Evolutionary conservation across 1,284 basidiomycete genomes (phyloP), one percentile per base, ranked within the genome.

Genomic region (Cutaneotrichosporon mucoides): DNA sequence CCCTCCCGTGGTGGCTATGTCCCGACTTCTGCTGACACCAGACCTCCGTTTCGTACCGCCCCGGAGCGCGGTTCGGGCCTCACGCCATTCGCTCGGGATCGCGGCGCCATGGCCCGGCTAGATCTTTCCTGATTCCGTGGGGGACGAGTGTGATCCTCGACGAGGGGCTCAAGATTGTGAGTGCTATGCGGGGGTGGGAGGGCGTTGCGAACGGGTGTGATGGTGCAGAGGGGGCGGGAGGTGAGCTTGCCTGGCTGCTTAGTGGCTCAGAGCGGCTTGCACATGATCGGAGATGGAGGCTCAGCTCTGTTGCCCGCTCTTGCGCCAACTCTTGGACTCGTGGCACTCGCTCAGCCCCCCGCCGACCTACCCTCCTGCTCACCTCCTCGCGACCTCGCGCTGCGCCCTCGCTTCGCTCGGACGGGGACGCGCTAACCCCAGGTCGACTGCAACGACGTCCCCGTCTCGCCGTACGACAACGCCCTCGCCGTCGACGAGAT

Each of bases 401-500:
- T 2, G 40, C n/a, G 3, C 12, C 35, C 6, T 42, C n/a, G 8
- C 5, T 7, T 12, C 24, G 24, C 24, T 24, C 24, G 24, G 24
- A 24, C 24, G 24, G 2, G 24, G 24, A 24, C 24, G 24, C 24
- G 24, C 52, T 52, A 3, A 55, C 45, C 16, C 4, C 55, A 76
- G 75, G 61, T 79, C 40, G 79, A 79, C 64, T 79, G 76, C 61
- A 72, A 69, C 43, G 77, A 79, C 61, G 69, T 79, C 13, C 79
- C 79, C 2, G 67, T 79, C 5, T 75, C 74, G 2, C 79, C 80
- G 2, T 81, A 79, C 65, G 79, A 81, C 62, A 70, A 72, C 12
- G 64, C 72, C 0, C 64, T 76, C 7, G 80, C 79, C 10, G 73
- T 80, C 57, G 70, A 76, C 46, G 77, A 80, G 63, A 75, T 80